phyloP scores from a whole-genome alignment of 495 filamentous ascomycete species.

The Pyrenopolyporus hunteri region DNA sequence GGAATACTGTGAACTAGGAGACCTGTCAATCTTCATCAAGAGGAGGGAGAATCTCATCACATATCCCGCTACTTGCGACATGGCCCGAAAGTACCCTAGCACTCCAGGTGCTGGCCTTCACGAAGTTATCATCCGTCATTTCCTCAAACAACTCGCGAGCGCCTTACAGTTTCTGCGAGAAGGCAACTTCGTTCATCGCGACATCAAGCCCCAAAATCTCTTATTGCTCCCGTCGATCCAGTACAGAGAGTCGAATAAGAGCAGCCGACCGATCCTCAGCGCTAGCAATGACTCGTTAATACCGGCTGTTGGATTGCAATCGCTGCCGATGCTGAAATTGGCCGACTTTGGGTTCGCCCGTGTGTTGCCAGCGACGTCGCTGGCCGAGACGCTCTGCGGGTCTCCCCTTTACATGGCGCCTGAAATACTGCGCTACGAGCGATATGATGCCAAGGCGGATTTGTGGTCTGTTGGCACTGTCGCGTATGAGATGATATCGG shows the following conservation, averaged over 20 bases:
- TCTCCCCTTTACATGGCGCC: conserved; percentile 99
- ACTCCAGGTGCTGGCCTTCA: conserved; percentile 79
- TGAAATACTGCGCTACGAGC: conserved; percentile 95
- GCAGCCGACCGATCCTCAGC: conserved; percentile 55
- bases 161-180: conserved; percentile 86
- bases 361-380: conserved; percentile 81
- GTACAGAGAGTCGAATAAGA: conserved; percentile 53
- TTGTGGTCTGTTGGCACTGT: conserved; percentile 98
- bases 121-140: conserved; percentile 93
- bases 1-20: conserved; percentile 96
- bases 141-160: conserved; percentile 92
- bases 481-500: conserved; percentile 90
- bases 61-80: conserved; percentile 78
- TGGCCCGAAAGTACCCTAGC: conserved; percentile 91
- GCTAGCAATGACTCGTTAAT: conserved; percentile 77
- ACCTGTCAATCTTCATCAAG: conserved; percentile 93
- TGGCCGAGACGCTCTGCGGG: conserved; percentile 95
- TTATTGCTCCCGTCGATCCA: conserved; percentile 83
- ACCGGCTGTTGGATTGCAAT: conserved; percentile 82
- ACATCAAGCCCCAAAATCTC: conserved; percentile 97
- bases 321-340: conserved; percentile 92
- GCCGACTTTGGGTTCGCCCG: conserved; percentile 98
- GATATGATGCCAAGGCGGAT: conserved; percentile 96
- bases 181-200: conserved; percentile 89
- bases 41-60: conserved; percentile 78